phyloP scores from a whole-genome alignment of 768 basidiomycete species.

The Lyophyllum decastes region DNA sequence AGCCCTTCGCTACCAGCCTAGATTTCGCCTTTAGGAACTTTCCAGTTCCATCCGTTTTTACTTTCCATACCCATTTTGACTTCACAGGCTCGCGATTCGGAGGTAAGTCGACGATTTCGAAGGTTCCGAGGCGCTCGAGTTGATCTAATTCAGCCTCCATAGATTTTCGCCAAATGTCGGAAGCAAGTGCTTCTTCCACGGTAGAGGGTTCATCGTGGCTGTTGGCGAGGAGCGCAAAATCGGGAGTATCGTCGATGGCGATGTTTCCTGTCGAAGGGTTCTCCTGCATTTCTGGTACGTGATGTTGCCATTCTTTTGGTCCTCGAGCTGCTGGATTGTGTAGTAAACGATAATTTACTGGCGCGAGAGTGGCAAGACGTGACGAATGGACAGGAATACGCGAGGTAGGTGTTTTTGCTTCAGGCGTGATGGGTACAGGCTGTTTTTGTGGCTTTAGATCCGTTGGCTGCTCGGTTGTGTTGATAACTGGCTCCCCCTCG shows the following conservation, averaged over 20 bases:
- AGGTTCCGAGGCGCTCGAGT: conserved; percentile 29
- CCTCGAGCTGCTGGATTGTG: neutral
- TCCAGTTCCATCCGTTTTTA: too few relatives aligned
- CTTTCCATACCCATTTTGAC: too few relatives aligned
- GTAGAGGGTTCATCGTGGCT: neutral
- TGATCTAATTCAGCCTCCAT: conserved; percentile 27
- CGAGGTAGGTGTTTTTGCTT: too few relatives aligned
- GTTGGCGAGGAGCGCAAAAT: neutral
- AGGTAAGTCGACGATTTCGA: conserved; percentile 26
- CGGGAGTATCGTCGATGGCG: too few relatives aligned
- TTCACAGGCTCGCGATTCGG: conserved; percentile 29
- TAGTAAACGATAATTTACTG: neutral
- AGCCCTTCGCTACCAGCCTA: too few relatives aligned
- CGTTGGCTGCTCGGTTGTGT: neutral
- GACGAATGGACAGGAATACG: neutral
- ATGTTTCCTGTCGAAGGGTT: neutral
- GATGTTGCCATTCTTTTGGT: neutral
- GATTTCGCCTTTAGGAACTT: too few relatives aligned
- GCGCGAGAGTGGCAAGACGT: neutral
- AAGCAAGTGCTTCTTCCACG: conserved; percentile 4
- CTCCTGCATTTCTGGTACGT: neutral
- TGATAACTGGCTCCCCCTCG: conserved; percentile 2
- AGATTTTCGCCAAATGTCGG: too few relatives aligned
- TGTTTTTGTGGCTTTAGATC: too few relatives aligned
- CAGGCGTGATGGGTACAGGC: too few relatives aligned